Base-by-base conservation (phyloP, 1,284 basidiomycete species). In the Schizophyllum amplum region DNA sequence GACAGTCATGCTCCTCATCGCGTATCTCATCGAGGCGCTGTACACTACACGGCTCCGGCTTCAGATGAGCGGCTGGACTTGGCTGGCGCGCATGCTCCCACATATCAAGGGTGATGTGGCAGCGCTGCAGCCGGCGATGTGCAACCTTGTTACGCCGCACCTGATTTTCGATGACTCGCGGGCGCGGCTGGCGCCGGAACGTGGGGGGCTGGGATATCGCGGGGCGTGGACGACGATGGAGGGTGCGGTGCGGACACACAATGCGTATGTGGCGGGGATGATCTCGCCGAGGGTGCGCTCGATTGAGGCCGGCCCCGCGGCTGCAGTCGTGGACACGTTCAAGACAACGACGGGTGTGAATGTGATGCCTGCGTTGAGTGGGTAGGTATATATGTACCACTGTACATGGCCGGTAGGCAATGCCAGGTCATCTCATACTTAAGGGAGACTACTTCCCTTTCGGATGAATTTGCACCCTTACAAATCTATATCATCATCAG, bases 91-190 rank as follows among this genome's bases (percentile, higher is more conserved):
- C 51, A 53, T 74, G 54, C 56, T 82, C 55, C 81, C 79, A 6
- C 55, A 64, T 9, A 57, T 79, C 33, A 60, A 60, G 1, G 72
- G 73, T 26, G 75, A 79, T 54, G 59, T 78, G 24, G 57, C 78
- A 50, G 76, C 75, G 64, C 65, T 83, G n/a, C 81, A 83, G 61
- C 80, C 81, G 4, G 69, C 81, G 9, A 68, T 79, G 55, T 79
- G 78, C 61, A 67, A 70, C 7, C 71, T 83, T 22, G 69, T 71
- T 9, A 65, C 67, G 47, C 64, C 77, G 26, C 81, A 83, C 59
- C 63, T 80, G 47, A 66, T 81, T 33, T 80, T 82, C 57, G 76
- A 81, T 58, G 78, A 81, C 61, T 75, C 77, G 4, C 72, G 75
- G 47, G 81, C 81, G 13, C 73, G 77, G 1, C 64, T 69, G 51